Evolutionary conservation across 2,329 filamentous ascomycete genomes (phyloP), one percentile per base, ranked within the genome.

Genomic region (Colletotrichum salicis): DNA sequence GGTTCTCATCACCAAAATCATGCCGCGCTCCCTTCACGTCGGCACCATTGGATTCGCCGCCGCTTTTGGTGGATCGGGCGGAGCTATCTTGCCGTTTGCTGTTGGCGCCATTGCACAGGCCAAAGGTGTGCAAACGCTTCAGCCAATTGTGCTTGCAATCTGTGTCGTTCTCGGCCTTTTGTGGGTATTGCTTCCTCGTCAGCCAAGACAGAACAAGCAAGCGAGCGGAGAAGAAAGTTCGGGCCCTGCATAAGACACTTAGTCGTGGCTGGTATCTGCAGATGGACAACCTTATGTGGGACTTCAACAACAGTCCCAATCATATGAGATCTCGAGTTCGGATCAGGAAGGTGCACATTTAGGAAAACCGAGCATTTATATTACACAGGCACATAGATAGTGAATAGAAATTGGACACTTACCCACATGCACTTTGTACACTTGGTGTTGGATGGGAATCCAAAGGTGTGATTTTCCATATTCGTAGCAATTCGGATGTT

Each of bases 11-110:
- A 94, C 93, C 0, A 95, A 94, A 75, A 84, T 96, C 3, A 84
- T 97, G 1, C 93, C 94, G 0, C 86, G 85, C 48, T 87, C 93
- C 68, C 83, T 94, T 29, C 94, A 97, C 76, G 92, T 96, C 55
- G 89, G 88, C n/a, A 90, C 91, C 0, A 94, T 97, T 73, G 94
- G 94, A 0, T 96, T 97, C 75, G 91, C 92, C 0, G 90, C 93
- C 0, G 93, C 94, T 0, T 90, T 96, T 79, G 94, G 94, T 2
- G 92, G 93, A 0, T 88, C 87, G 2, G 94, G 94, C 0, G 93
- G 91, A 1, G 91, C 93, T 1, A 76, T 91, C 22, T 79, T 93
- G 80, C 86, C 92, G 57, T 84, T 94, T 85, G 87, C 87, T 0
- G 89, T 93, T 0, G 92, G 92, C 2, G 91, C 90, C 1, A 90